These are phyloP conservation scores for Hymenochaete sp. DNA, from an alignment of 1,284 basidiomycete species.

Conservation along the genomic window DNA sequence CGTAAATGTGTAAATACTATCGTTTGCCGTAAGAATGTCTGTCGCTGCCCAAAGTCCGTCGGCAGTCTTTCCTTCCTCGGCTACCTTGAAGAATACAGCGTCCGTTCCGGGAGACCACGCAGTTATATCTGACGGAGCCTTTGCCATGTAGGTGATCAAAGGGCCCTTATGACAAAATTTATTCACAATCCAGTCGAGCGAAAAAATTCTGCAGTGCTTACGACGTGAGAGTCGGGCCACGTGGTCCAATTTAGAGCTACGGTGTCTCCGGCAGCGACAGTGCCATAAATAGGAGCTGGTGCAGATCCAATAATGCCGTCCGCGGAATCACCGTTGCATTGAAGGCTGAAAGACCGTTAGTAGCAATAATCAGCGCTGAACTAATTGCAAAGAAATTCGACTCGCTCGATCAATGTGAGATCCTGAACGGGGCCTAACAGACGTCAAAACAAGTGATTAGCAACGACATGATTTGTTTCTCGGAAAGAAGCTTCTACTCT, in stretches of 20 bases:
- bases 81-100: constrained; percentile 43
- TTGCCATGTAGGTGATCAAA: constrained; percentile 42
- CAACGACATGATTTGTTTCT: constrained; percentile 4
- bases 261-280: constrained; percentile 35
- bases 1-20: constrained; percentile 37
- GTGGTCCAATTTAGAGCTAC: constrained; percentile 41
- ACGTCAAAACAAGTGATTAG: constrained; percentile 25
- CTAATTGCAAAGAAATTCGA: constrained; percentile 1
- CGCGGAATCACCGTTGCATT: constrained; percentile 36
- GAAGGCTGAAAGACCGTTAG: constrained; percentile 25
- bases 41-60: constrained; percentile 39
- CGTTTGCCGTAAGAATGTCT: constrained; percentile 31
- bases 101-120: constrained; percentile 34
- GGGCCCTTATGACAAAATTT: constrained; percentile 28
- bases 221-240: constrained; percentile 39
- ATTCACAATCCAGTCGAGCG: background rate
- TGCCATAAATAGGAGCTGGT: constrained; percentile 37
- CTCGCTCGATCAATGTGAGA: constrained; percentile 26
- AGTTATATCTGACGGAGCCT: constrained; percentile 35
- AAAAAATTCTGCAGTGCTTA: constrained; percentile 11
- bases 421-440: constrained; percentile 23
- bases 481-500: constrained; percentile 12
- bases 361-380: constrained; percentile 1
- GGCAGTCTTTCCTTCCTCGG: constrained; percentile 33
- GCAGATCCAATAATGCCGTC: constrained; percentile 31